Base-by-base conservation (phyloP, 176 grass and related monocot genomes). In the Zea luxurians region DNA sequence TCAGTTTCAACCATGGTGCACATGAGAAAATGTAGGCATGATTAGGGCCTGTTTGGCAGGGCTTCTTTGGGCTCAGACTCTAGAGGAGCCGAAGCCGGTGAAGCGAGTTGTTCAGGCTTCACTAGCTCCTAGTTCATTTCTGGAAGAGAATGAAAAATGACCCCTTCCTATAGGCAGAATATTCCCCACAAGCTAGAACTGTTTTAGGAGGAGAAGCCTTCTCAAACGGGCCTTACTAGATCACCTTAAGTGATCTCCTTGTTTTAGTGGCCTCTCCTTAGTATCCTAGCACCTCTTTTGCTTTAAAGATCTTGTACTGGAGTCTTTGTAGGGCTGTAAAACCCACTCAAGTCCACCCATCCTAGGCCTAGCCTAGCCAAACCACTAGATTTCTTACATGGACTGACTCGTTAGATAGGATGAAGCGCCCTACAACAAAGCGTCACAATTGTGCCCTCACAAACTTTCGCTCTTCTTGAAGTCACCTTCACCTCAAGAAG, bases 201-300 rank as follows among this genome's bases (percentile, higher is more conserved):
- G 54, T 58, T 58, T 58, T 58, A 2, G 3, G 54, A 49, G 12
- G 10, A 58, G n/a, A 18, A 58, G 54, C 54, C 54, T 2, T 58
- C 54, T 7, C 17, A 58, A 58, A 58, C n/a, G 0, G n/a, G 54
- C 5, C n/a, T 20, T 59, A 59, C n/a, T 59, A 43, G 37, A 41
- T 10, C 37, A 41, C 37, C 53, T 59, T 74, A 64, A 61, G 27
- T 76, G n/a, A 13, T 66, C 17, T 80, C 2, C 35, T 65, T 71
- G 20, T 81, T 70, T 46, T 6, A 78, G 37, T 18, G 45, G 35
- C 37, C 15, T 71, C 37, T 50, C 36, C 5, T 63, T 35, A 35
- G 59, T 59, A n/a, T 59, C 59, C 27, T 10, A 78, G 4, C 43
- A 54, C 48, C 3, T 43, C 49, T 70, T 10, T 62, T 62, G 48